Conservation (phyloP, 768 basidiomycete genomes). For the Panus rudis region DNA sequence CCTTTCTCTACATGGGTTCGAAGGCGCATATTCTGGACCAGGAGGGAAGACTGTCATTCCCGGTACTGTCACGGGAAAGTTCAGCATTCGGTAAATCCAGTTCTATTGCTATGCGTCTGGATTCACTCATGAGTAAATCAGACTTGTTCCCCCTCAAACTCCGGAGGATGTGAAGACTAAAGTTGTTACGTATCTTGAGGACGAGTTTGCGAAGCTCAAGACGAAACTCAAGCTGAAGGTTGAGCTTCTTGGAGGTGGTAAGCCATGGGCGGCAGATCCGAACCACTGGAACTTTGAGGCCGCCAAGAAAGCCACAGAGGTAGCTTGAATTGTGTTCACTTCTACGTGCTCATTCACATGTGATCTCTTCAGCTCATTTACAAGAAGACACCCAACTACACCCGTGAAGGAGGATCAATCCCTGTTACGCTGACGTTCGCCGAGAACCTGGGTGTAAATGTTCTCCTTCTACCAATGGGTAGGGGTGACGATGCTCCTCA, state of each 20-base stretch:
- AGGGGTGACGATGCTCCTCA: slow-evolving; percentile 88
- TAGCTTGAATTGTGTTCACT: slow-evolving; percentile 15
- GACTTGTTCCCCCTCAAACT: slow-evolving; percentile 76
- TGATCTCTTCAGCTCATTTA: slow-evolving; percentile 37
- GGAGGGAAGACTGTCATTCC: slow-evolving; percentile 92
- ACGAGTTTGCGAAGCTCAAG: slow-evolving; percentile 72
- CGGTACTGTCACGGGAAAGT: slow-evolving; percentile 78
- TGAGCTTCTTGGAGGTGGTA: slow-evolving; percentile 70
- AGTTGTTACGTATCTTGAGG: slow-evolving; percentile 57
- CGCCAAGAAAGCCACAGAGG: slow-evolving; percentile 72
- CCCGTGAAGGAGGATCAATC: slow-evolving; percentile 82
- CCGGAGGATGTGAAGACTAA: slow-evolving; percentile 63
- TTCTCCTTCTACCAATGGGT: slow-evolving; percentile 82
- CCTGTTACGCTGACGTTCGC: slow-evolving; percentile 88
- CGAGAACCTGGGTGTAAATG: slow-evolving; percentile 74
- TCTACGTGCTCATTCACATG: background rate
- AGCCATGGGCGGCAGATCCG: slow-evolving; percentile 76
- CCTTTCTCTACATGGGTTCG: slow-evolving; percentile 87
- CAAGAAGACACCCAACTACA: slow-evolving; percentile 65
- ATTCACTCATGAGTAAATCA: slow-evolving; percentile 12
- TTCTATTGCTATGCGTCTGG: background rate
- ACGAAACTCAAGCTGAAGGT: slow-evolving; percentile 71
- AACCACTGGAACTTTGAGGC: slow-evolving; percentile 89
- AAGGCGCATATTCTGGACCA: slow-evolving; percentile 80
- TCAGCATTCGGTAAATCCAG: slow-evolving; percentile 70